Evolutionary conservation across 257 asterid genomes (phyloP).

Genomic region (Forsythia suspensa): DNA sequence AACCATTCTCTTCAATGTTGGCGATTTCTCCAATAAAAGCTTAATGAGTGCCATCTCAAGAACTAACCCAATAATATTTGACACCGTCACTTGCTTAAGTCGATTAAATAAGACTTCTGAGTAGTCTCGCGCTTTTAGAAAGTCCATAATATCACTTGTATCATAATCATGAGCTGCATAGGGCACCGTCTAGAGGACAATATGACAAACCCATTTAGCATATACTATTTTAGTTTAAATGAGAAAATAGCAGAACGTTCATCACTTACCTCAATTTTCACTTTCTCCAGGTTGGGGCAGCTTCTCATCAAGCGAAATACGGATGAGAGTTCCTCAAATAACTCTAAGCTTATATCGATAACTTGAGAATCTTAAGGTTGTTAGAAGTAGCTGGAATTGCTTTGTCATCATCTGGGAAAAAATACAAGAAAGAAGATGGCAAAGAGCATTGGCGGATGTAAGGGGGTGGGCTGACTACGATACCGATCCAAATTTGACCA

Average conservation of each 20-base stretch:
- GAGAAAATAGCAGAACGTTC: not conserved
- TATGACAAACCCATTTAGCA: not conserved
- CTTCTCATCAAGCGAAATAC: no score
- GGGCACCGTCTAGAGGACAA: not conserved
- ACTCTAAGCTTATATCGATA: not conserved
- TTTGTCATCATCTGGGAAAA: not conserved
- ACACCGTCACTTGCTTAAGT: slow-evolving; percentile 19
- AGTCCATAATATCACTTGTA: not conserved
- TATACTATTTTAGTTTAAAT: no score
- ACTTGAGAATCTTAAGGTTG: not conserved
- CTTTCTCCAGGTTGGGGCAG: no score
- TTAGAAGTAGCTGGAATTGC: not conserved
- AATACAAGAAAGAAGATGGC: not conserved
- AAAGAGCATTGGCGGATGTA: no score
- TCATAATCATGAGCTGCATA: no score
- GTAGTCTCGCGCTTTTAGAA: slow-evolving; percentile 6
- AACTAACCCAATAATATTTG: not conserved
- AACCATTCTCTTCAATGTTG: not conserved
- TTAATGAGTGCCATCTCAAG: slow-evolving; percentile 14
- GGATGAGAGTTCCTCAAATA: not conserved
- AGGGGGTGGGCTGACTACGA: no score
- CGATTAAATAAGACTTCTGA: slow-evolving; percentile 5
- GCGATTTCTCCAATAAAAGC: slow-evolving; percentile 5
- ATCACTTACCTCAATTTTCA: not conserved
- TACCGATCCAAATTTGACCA: no score